Conservation (phyloP, 345 rosid species). For the Lumnitzera littorea region DNA sequence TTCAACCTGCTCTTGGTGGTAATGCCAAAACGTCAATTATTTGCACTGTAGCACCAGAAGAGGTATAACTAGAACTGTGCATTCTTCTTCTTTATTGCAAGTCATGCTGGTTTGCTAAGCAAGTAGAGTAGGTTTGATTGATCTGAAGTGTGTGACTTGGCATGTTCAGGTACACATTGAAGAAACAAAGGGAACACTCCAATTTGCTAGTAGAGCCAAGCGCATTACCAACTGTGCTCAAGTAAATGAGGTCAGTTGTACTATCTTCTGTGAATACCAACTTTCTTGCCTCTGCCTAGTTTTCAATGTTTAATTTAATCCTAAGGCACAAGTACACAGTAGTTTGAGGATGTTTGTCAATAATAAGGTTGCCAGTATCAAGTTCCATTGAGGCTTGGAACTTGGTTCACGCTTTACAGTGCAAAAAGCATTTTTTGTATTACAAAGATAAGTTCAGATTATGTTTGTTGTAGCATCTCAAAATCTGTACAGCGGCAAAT, state of each 20-base stretch:
- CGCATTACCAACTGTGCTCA: slow-evolving; percentile 89
- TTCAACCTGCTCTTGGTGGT: slow-evolving; percentile 97
- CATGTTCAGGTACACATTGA: slow-evolving; percentile 70
- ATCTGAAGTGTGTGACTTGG: background rate
- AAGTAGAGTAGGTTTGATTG: background rate
- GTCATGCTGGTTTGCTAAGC: background rate
- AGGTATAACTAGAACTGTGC: slow-evolving; percentile 36
- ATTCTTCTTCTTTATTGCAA: background rate
- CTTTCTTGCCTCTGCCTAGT: background rate
- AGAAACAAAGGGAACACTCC: slow-evolving; percentile 93
- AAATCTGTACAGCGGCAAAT: no score
- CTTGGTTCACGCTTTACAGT: no score
- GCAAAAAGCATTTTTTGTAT: no score
- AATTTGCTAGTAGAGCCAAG: slow-evolving; percentile 96
- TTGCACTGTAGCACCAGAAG: slow-evolving; percentile 96
- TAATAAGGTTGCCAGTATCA: no score
- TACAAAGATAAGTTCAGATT: no score
- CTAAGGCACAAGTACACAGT: no score
- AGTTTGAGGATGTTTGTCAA: no score
- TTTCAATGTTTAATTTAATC: no score
- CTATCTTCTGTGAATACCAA: slow-evolving; percentile 4
- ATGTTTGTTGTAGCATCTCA: no score
- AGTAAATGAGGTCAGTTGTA: slow-evolving; percentile 75
- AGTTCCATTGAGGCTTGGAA: no score
- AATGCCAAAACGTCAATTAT: slow-evolving; percentile 96